These are phyloP conservation scores for Pholiota molesta DNA, from an alignment of 768 basidiomycete species.

Conservation along the genomic window DNA sequence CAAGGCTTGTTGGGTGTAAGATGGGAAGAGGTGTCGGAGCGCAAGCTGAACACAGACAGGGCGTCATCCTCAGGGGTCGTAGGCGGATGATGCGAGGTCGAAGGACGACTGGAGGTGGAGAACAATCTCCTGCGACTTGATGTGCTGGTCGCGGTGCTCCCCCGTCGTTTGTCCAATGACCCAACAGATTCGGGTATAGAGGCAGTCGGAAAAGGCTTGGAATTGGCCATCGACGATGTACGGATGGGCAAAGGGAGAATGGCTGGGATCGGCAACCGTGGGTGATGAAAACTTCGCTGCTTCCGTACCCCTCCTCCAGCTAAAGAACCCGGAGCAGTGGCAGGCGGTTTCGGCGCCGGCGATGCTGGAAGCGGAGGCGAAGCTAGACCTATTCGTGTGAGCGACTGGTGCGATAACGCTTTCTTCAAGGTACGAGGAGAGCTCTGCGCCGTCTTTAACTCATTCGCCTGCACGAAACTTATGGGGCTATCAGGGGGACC, in stretches of 20 bases:
- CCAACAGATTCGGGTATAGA: slow-evolving; percentile 18
- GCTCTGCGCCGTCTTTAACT: slow-evolving; percentile 16
- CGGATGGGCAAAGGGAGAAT: slow-evolving; percentile 41
- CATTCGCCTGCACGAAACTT: slow-evolving; percentile 20
- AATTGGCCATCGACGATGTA: slow-evolving; percentile 28
- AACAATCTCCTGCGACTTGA: slow-evolving; percentile 61
- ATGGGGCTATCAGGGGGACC: slow-evolving; percentile 12
- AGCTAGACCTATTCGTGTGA: slow-evolving; percentile 35
- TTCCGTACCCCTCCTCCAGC: slow-evolving; percentile 45
- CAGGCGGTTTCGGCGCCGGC: slow-evolving; percentile 24
- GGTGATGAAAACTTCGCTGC: slow-evolving; percentile 67
- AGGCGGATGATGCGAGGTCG: slow-evolving; percentile 45
- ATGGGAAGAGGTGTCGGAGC: slow-evolving; percentile 43
- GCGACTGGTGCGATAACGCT: slow-evolving; percentile 58
- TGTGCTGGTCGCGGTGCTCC: slow-evolving; percentile 31
- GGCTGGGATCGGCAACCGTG: slow-evolving; percentile 56
- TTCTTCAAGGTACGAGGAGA: slow-evolving; percentile 49
- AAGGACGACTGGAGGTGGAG: slow-evolving; percentile 59
- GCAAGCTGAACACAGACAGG: slow-evolving; percentile 56
- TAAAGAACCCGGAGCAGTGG: slow-evolving; percentile 29
- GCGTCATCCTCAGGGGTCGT: slow-evolving; percentile 50
- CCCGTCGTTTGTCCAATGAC: slow-evolving; percentile 23
- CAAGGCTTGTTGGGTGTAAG: slow-evolving; percentile 27
- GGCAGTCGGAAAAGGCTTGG: slow-evolving; percentile 18
- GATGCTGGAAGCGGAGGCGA: slow-evolving; percentile 27